Conservation (phyloP, 768 basidiomycete species). For the Cubamyces sp. region DNA sequence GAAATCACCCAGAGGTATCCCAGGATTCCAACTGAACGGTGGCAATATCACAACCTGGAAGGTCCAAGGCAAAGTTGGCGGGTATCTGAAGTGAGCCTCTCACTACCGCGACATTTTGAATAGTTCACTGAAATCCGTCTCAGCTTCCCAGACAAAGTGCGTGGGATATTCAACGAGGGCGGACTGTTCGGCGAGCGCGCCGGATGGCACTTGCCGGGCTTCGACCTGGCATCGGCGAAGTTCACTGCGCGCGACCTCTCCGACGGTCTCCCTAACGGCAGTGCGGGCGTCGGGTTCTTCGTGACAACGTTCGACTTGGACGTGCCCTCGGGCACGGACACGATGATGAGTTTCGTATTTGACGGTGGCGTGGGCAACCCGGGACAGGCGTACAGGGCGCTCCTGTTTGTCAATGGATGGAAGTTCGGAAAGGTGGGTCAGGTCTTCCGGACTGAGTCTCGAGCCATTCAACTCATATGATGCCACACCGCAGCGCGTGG, state of each 20-base stretch:
- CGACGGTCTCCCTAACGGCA: constrained; percentile 56
- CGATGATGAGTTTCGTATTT: constrained; percentile 74
- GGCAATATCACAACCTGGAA: constrained; percentile 52
- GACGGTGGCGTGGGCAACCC: constrained; percentile 42
- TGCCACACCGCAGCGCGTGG: constrained; percentile 30
- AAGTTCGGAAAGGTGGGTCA: constrained; percentile 78
- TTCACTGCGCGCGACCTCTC: constrained; percentile 64
- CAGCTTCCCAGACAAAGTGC: constrained; percentile 72
- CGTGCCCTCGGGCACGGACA: constrained; percentile 64
- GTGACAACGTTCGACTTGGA: constrained; percentile 70
- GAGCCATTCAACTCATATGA: not conserved
- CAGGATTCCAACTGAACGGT: constrained; percentile 70
- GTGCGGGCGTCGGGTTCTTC: constrained; percentile 82
- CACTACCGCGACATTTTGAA: not conserved
- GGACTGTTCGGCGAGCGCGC: constrained; percentile 47
- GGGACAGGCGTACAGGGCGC: constrained; percentile 69
- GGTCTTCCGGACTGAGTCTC: not conserved
- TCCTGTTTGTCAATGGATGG: constrained; percentile 86
- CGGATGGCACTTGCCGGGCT: constrained; percentile 60
- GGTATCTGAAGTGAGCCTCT: constrained; percentile 41
- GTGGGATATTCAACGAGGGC: constrained; percentile 52
- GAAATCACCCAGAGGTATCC: constrained; percentile 78
- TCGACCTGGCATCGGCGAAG: constrained; percentile 50
- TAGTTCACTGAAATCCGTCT: not conserved
- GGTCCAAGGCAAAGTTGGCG: constrained; percentile 51